Conservation (phyloP, 352 stramenopile genomes). For the Plasmopara muralis region DNA sequence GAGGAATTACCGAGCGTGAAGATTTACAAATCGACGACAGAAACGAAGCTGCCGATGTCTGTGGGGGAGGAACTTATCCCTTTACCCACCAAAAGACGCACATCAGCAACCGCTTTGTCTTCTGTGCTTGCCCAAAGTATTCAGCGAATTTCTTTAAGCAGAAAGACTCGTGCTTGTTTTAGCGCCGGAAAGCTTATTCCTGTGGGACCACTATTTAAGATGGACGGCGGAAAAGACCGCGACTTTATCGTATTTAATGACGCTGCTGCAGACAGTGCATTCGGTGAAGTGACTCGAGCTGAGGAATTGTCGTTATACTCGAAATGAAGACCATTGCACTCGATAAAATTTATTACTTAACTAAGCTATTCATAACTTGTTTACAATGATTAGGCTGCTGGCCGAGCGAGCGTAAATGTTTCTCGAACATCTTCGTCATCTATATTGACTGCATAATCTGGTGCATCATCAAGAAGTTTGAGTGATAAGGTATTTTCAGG, state of each 20-base stretch:
- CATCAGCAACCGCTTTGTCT: slow-evolving; percentile 19
- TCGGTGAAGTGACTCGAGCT: slow-evolving; percentile 72
- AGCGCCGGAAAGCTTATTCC: slow-evolving; percentile 43
- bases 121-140: slow-evolving; percentile 29
- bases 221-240: slow-evolving; percentile 69
- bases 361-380: slow-evolving; percentile 7
- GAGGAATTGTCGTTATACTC: slow-evolving; percentile 72
- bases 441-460: slow-evolving; percentile 24
- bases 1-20: slow-evolving; percentile 53
- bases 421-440: slow-evolving; percentile 16
- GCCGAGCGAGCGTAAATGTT: slow-evolving; percentile 10
- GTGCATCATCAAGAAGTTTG: slow-evolving; percentile 26
- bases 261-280: slow-evolving; percentile 53
- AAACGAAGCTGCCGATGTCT: background rate
- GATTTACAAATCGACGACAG: slow-evolving; percentile 31
- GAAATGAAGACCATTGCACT: slow-evolving; percentile 30
- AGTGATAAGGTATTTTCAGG: slow-evolving; percentile 14
- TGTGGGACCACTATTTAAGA: slow-evolving; percentile 68
- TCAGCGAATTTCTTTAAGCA: slow-evolving; percentile 23
- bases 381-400: slow-evolving; percentile 18
- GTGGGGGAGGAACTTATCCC: slow-evolving; percentile 17
- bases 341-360: background rate
- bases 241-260: slow-evolving; percentile 84
- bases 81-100: slow-evolving; percentile 16
- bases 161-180: slow-evolving; percentile 29